These are phyloP conservation scores for Plantago elongata DNA, from an alignment of 257 asterid genomes.

Conservation along the genomic window DNA sequence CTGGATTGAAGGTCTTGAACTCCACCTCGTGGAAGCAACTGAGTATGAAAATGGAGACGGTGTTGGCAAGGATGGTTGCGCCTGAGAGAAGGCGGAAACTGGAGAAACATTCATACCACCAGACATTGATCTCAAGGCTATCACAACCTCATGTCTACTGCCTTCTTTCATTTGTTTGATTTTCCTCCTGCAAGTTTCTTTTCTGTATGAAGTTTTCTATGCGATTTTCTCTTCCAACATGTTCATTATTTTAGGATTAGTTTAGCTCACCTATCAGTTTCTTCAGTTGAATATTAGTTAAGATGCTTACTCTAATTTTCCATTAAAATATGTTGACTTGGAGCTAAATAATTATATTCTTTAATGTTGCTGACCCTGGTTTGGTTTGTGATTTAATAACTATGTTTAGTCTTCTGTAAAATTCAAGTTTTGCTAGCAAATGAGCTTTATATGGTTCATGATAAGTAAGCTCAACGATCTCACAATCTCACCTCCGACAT, in stretches of 20 bases:
- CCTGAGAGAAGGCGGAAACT: constrained; percentile 18
- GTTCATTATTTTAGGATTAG: background rate
- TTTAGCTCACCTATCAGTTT: constrained; percentile 18
- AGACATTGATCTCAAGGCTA: constrained; percentile 20
- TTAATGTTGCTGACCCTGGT: too few relatives aligned
- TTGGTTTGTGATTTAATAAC: too few relatives aligned
- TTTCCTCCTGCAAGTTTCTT: constrained; percentile 2
- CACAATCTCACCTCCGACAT: too few relatives aligned
- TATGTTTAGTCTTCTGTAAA: too few relatives aligned
- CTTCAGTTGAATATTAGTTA: too few relatives aligned
- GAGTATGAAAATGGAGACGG: constrained; percentile 49
- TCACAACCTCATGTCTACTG: constrained; percentile 1
- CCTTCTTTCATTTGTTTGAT: constrained; percentile 21
- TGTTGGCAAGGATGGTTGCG: constrained; percentile 42
- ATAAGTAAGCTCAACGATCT: too few relatives aligned
- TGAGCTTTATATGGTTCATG: too few relatives aligned
- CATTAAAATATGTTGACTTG: too few relatives aligned
- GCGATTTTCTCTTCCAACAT: background rate
- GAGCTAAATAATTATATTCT: too few relatives aligned
- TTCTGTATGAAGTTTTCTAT: constrained; percentile 2
- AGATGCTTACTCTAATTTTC: too few relatives aligned
- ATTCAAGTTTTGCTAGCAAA: too few relatives aligned
- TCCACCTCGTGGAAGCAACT: constrained; percentile 41
- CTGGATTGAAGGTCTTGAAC: constrained; percentile 33
- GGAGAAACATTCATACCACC: constrained; percentile 21